Conservation (phyloP, 345 rosid genomes). For the Raphanus sativus region DNA sequence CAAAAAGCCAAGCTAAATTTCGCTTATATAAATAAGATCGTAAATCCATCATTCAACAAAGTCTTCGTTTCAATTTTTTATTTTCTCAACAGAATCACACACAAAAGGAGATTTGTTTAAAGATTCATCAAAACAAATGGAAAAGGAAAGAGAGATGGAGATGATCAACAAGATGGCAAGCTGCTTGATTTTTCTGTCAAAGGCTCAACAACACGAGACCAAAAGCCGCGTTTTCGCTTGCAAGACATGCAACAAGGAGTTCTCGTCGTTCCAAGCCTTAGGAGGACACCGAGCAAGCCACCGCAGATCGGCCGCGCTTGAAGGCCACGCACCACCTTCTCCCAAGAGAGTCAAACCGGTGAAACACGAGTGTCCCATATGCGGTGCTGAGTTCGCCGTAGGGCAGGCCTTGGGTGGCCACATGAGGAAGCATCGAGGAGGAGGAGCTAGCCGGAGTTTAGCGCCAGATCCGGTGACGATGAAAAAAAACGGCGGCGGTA, state of each 20-base stretch:
- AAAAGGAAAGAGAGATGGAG: conserved; percentile 46
- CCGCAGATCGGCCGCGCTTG: conserved; percentile 51
- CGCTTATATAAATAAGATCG: conserved; percentile 37
- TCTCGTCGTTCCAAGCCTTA: conserved; percentile 81
- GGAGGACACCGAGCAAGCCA: conserved; percentile 97
- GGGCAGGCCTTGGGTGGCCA: conserved; percentile 98
- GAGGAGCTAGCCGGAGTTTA: conserved; percentile 35
- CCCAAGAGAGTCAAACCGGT: conserved; percentile 59
- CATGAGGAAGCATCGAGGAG: conserved; percentile 78
- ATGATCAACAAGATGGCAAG: conserved; percentile 52
- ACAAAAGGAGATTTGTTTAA: background rate
- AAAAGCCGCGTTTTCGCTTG: conserved; percentile 55
- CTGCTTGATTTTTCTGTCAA: conserved; percentile 70
- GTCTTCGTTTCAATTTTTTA: conserved; percentile 26
- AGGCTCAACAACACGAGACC: conserved; percentile 31
- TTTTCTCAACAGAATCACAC: conserved; percentile 12
- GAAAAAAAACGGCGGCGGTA: conserved; percentile 53
- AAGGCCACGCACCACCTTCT: conserved; percentile 35
- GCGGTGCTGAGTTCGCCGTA: conserved; percentile 73
- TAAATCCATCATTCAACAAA: conserved; percentile 28
- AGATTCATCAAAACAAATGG: conserved; percentile 24
- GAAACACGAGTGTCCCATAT: conserved; percentile 77
- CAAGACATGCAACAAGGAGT: conserved; percentile 78
- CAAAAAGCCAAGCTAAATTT: conserved; percentile 27
- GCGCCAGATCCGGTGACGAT: conserved; percentile 44